phyloP scores from a whole-genome alignment of 1,284 basidiomycete genomes.

The Puccinia polysora region DNA sequence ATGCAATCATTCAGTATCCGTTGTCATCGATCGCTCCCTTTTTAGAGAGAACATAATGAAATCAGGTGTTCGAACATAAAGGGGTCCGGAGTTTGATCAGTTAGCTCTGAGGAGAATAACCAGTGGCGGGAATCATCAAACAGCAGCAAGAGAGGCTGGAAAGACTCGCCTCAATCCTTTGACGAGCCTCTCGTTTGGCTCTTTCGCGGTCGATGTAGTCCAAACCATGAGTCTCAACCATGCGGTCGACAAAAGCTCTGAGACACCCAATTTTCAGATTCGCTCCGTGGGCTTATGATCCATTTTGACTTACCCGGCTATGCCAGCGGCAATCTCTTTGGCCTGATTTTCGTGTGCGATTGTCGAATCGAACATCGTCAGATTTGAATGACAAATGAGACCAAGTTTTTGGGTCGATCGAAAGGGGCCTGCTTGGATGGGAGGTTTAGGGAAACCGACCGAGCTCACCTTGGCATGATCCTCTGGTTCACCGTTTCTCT shows the following conservation, averaged over 20 bases:
- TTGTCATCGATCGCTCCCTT: conserved; percentile 23
- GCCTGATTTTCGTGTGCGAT: no score
- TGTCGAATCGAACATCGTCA: no score
- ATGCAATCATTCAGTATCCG: conserved; percentile 3
- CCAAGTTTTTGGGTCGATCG: no score
- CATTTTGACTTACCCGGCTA: conserved; percentile 17
- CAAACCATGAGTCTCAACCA: conserved; percentile 46
- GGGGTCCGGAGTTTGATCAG: no score
- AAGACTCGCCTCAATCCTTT: conserved; percentile 15
- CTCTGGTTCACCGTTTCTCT: conserved; percentile 36
- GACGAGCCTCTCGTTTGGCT: conserved; percentile 27
- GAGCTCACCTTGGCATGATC: conserved; percentile 29
- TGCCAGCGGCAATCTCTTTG: conserved; percentile 40
- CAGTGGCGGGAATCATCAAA: no score
- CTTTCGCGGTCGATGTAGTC: conserved; percentile 44
- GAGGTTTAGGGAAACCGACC: background rate
- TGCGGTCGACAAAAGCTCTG: conserved; percentile 44
- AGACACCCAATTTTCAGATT: background rate
- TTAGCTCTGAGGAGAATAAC: no score
- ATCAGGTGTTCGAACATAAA: no score
- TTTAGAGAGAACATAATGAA: background rate
- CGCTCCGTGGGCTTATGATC: no score
- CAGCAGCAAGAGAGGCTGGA: background rate
- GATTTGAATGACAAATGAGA: no score
- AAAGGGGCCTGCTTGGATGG: no score